Percentiles rank a stretch among this genome's conserved stretches.
These are phyloP conservation scores for Salicornia ramosissima DNA, from an alignment of 148 eudicot species.

Conservation along the genomic window DNA sequence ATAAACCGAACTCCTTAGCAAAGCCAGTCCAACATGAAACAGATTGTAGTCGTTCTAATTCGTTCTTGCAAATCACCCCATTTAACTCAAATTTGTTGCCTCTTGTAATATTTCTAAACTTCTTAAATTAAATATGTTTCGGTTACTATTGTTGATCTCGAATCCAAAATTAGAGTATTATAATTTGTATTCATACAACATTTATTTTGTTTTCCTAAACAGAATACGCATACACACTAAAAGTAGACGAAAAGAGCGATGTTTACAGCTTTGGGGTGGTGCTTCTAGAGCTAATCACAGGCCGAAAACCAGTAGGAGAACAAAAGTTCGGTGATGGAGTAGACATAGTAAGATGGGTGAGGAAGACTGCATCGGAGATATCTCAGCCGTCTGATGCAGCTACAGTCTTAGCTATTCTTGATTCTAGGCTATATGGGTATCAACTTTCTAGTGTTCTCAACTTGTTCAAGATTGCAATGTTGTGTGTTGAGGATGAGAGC, in stretches of 20 bases:
- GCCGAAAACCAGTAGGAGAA: conserved; percentile 83
- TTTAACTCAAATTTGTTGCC: background rate
- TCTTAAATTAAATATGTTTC: background rate
- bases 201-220: background rate
- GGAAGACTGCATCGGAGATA: conserved; percentile 54
- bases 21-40: no score
- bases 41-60: no score
- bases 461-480: conserved; percentile 85
- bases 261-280: conserved; percentile 98
- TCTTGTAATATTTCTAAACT: background rate
- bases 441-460: conserved; percentile 48
- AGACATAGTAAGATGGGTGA: conserved; percentile 91
- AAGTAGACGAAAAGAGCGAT: conserved; percentile 88
- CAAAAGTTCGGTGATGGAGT: conserved; percentile 96
- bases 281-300: conserved; percentile 71
- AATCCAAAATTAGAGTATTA: no score
- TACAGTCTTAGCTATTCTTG: conserved; percentile 72
- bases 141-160: no score
- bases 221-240: conserved; percentile 93
- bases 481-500: conserved; percentile 83
- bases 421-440: conserved; percentile 63
- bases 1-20: no score
- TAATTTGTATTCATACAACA: background rate
- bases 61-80: no score
- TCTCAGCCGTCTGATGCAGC: conserved; percentile 65